Evolutionary conservation across 2,329 filamentous ascomycete genomes (phyloP).

Genomic region (Pyrenochaeta sp.): DNA sequence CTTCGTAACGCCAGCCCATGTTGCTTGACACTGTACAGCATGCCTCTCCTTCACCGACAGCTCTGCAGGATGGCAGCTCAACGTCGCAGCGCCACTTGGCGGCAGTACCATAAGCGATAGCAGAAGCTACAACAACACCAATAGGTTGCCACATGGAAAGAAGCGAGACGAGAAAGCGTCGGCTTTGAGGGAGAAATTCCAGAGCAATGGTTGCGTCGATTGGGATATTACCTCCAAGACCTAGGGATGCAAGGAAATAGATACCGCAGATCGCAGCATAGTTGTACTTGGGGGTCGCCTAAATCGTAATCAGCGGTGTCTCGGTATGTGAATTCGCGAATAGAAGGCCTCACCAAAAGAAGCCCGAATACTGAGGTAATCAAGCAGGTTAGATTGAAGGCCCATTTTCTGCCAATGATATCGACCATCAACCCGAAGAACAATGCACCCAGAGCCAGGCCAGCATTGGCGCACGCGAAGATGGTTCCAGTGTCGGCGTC

Average conservation of each 20-base stretch:
- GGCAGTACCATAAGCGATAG: conserved; percentile 37
- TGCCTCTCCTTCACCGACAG: conserved; percentile 20
- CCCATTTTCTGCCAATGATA: conserved; percentile 39
- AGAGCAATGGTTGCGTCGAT: conserved; percentile 39
- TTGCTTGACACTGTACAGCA: conserved; percentile 35
- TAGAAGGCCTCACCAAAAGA: conserved; percentile 19
- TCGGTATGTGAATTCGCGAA: too few relatives aligned
- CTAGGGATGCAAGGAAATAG: conserved; percentile 37
- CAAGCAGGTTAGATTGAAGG: conserved; percentile 38
- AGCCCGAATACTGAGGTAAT: conserved; percentile 39
- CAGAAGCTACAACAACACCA: conserved; percentile 37
- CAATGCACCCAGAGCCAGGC: conserved; percentile 37
- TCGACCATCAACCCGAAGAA: conserved; percentile 37
- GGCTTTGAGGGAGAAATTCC: conserved; percentile 37
- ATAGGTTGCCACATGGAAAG: conserved; percentile 44
- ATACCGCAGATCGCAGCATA: conserved; percentile 40
- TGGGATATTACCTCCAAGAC: conserved; percentile 39
- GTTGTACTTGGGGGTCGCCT: conserved; percentile 42
- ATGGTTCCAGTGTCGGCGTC: conserved; percentile 31
- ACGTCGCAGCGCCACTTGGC: conserved; percentile 41
- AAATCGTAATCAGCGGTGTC: conserved; percentile 6
- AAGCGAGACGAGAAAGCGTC: conserved; percentile 37
- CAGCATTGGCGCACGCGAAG: conserved; percentile 39
- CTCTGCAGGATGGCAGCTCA: conserved; percentile 23
- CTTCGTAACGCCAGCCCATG: conserved; percentile 43